Evolutionary conservation across 148 eudicot genomes (phyloP).

Genomic region (Cornus suecica): DNA sequence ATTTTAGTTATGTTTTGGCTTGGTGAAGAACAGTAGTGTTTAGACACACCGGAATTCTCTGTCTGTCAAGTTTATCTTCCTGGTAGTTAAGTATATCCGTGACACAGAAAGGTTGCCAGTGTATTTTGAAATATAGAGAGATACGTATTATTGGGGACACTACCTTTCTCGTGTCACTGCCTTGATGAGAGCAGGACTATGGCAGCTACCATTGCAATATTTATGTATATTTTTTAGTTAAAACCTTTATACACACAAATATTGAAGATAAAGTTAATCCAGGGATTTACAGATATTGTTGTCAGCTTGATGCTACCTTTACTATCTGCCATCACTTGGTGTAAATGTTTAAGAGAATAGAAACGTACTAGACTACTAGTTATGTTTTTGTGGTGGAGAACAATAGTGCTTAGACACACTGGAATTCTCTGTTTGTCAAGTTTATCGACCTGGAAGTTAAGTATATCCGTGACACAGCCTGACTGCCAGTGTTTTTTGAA

Average conservation of each 20-base stretch:
- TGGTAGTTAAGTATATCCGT: too few relatives aligned
- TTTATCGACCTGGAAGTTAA: too few relatives aligned
- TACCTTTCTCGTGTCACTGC: background rate
- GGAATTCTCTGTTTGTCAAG: background rate
- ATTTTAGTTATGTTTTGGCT: background rate
- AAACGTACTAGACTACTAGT: too few relatives aligned
- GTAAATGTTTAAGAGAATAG: too few relatives aligned
- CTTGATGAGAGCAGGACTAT: too few relatives aligned
- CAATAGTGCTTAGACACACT: background rate
- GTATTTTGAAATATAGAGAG: too few relatives aligned
- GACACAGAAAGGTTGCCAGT: too few relatives aligned
- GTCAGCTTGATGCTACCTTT: too few relatives aligned
- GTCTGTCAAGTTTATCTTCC: background rate
- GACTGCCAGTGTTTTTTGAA: background rate
- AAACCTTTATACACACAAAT: background rate
- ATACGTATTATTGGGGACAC: background rate
- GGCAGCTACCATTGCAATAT: background rate
- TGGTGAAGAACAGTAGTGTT: background rate
- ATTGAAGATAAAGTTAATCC: background rate
- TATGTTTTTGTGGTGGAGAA: background rate
- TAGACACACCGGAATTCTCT: background rate
- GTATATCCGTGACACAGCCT: too few relatives aligned
- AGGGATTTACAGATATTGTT: too few relatives aligned
- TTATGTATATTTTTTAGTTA: background rate
- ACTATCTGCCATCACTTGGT: too few relatives aligned